Conservation (phyloP, 2,329 filamentous ascomycete genomes). For the Colletotrichum magnum region DNA sequence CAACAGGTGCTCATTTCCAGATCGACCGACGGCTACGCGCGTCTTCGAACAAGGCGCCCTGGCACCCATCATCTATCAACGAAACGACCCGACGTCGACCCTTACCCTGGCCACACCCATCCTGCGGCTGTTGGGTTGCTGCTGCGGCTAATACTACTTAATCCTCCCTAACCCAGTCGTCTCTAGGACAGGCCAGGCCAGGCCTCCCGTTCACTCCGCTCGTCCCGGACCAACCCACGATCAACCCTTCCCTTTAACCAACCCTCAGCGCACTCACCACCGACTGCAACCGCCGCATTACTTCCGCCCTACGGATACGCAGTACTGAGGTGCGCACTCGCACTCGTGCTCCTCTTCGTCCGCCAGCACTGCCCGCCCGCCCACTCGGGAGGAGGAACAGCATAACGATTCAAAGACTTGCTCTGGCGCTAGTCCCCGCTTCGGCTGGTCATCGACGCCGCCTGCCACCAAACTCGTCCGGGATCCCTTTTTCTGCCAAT, state of each 20-base stretch:
- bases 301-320: not conserved
- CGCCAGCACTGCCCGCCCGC: slow-evolving; percentile 11
- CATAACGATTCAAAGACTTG: slow-evolving; percentile 31
- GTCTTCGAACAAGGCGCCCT: slow-evolving; percentile 33
- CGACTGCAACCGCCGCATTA: not conserved
- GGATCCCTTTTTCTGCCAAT: slow-evolving; percentile 30
- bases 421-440: slow-evolving; percentile 27
- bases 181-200: slow-evolving; percentile 2
- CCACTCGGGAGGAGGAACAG: slow-evolving; percentile 4
- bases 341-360: slow-evolving; percentile 9
- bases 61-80: slow-evolving; percentile 14
- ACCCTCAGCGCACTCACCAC: slow-evolving; percentile 3
- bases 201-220: slow-evolving; percentile 33
- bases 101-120: not conserved
- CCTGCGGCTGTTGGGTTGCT: too few relatives aligned
- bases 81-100: slow-evolving; percentile 14
- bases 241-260: slow-evolving; percentile 8
- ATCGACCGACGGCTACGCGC: slow-evolving; percentile 11
- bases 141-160: too few relatives aligned
- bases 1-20: not conserved
- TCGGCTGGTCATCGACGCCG: slow-evolving; percentile 31
- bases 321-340: not conserved
- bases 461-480: slow-evolving; percentile 7
- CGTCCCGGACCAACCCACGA: slow-evolving; percentile 35
- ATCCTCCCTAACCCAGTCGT: too few relatives aligned